These are phyloP conservation scores for Rhizoclosmatium globosum DNA, from an alignment of 192 early-diverging fungal species.

Conservation along the genomic window DNA sequence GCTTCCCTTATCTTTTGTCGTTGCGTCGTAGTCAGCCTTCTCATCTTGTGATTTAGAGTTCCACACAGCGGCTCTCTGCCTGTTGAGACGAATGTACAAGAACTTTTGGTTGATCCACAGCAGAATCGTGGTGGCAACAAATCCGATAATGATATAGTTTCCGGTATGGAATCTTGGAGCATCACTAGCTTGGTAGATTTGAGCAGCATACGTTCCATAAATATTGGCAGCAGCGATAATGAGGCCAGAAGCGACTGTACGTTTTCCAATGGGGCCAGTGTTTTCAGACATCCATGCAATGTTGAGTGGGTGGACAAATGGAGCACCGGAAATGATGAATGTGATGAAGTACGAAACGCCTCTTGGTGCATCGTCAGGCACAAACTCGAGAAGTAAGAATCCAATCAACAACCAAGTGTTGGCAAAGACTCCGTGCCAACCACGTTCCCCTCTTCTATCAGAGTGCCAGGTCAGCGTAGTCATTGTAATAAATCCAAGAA, in stretches of 20 bases:
- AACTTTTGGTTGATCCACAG: conserved; percentile 54
- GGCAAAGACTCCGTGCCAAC: conserved; percentile 29
- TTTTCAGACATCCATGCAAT: conserved; percentile 42
- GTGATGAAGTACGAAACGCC: conserved; percentile 10
- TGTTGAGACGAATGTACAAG: conserved; percentile 55
- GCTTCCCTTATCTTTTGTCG: conserved; percentile 62
- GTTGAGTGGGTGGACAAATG: conserved; percentile 39
- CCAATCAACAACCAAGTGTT: conserved; percentile 37
- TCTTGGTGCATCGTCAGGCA: conserved; percentile 17
- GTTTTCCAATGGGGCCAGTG: conserved; percentile 43
- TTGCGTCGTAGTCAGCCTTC: conserved; percentile 58
- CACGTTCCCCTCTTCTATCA: conserved; percentile 20
- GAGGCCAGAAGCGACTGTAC: conserved; percentile 39
- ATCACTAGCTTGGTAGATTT: conserved; percentile 49
- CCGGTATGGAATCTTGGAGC: conserved; percentile 60
- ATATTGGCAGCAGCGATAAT: conserved; percentile 43
- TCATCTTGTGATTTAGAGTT: conserved; percentile 55
- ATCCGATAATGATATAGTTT: conserved; percentile 56
- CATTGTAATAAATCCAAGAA: conserved; percentile 30
- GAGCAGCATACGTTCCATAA: conserved; percentile 22
- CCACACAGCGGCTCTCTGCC: conserved; percentile 54
- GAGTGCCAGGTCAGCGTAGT: conserved; percentile 31
- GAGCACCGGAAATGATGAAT: background rate
- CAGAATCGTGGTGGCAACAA: conserved; percentile 41
- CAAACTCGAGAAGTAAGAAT: conserved; percentile 26